Percentiles rank a stretch among this genome's conserved stretches.
Conservation (phyloP, 129 eudicot genomes). For the Flaveria robusta region DNA sequence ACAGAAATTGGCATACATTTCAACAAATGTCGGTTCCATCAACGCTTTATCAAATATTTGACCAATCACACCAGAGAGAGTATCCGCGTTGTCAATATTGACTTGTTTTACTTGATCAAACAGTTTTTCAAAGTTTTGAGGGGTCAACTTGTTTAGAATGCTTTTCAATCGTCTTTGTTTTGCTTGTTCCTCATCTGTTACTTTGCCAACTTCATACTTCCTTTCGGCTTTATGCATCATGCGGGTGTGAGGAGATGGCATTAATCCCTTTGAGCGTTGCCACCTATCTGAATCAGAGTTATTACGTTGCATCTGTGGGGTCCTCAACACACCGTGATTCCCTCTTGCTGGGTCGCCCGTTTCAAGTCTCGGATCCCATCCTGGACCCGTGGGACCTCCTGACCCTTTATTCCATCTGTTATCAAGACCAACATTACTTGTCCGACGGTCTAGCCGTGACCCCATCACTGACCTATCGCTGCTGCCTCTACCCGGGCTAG, state of each 20-base stretch:
- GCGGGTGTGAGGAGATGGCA: conserved; percentile 77
- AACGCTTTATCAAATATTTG: too few species aligned
- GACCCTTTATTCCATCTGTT: conserved; percentile 61
- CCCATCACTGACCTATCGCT: conserved; percentile 46
- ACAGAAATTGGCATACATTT: conserved; percentile 79
- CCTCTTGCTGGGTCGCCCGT: conserved; percentile 44
- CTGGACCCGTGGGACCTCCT: conserved; percentile 44
- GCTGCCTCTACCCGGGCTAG: conserved; percentile 60
- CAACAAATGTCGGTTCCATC: conserved; percentile 70
- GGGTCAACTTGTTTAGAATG: conserved; percentile 87
- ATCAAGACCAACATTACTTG: conserved; percentile 51
- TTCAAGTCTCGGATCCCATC: conserved; percentile 48
- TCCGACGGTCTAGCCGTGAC: conserved; percentile 58
- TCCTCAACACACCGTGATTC: conserved; percentile 54
- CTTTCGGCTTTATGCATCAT: conserved; percentile 82
- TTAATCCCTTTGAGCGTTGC: conserved; percentile 76
- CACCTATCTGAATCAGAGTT: conserved; percentile 76
- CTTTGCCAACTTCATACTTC: conserved; percentile 85
- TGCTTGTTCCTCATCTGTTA: conserved; percentile 80
- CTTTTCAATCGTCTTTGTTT: conserved; percentile 84
- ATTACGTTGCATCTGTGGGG: conserved; percentile 70
- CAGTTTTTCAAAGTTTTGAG: conserved; percentile 84
- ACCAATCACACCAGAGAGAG: too few species aligned
- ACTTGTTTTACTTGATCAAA: conserved; percentile 86
- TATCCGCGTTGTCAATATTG: too few species aligned